Conservation (phyloP, 2,329 filamentous ascomycete species). For the Cucurbitaria berberidis region DNA sequence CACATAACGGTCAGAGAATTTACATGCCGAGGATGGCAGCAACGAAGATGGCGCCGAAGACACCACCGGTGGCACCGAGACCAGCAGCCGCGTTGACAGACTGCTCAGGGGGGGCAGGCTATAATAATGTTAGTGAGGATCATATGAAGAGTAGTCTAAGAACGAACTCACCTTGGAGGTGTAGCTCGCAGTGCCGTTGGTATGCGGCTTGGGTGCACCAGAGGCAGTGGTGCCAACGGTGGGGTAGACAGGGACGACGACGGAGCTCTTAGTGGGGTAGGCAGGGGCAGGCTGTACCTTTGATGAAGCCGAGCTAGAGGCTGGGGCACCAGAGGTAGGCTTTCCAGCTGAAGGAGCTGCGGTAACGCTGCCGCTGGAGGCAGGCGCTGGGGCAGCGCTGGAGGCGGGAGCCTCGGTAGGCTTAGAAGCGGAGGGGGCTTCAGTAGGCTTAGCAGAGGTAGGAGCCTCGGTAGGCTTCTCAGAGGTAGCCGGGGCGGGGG, state of each 20-base stretch:
- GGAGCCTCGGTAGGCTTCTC: neutral
- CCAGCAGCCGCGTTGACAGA: conserved; percentile 22
- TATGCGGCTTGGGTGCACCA: conserved; percentile 10
- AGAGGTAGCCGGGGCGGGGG: neutral
- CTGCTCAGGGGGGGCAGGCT: conserved; percentile 26
- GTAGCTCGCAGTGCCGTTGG: conserved; percentile 19
- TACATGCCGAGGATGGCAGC: conserved; percentile 24
- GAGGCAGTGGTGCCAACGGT: too few species aligned
- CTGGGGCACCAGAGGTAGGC: neutral
- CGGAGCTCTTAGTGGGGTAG: too few species aligned
- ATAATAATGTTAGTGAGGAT: neutral
- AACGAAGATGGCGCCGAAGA: conserved; percentile 25
- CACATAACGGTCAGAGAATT: neutral
- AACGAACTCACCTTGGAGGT: conserved; percentile 27
- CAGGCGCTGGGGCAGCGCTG: neutral
- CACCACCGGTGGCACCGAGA: conserved; percentile 2
- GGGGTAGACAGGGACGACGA: too few species aligned
- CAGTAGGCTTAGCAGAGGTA: neutral
- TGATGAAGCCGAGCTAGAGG: neutral
- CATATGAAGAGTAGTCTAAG: too few species aligned
- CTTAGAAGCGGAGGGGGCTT: too few species aligned
- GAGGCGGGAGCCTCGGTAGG: too few species aligned
- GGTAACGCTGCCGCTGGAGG: neutral
- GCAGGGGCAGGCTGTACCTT: too few species aligned
- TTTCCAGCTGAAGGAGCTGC: neutral